phyloP scores from a whole-genome alignment of 306 rosid genomes.

The Malus asiatica region DNA sequence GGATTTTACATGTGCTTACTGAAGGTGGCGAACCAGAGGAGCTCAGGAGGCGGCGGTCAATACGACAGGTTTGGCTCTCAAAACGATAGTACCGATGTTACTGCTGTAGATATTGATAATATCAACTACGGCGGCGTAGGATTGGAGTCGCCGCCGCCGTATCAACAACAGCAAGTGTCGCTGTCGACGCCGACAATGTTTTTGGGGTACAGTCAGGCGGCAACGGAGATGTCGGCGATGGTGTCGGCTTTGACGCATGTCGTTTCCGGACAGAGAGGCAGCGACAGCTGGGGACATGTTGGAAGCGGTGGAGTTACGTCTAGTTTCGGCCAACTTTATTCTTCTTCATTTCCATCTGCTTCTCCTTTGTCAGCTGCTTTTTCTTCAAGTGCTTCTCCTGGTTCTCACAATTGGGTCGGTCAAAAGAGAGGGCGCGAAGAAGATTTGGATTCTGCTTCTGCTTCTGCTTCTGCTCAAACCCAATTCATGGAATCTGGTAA shows the following conservation, averaged over 20 bases:
- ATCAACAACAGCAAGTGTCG: slow-evolving; percentile 1
- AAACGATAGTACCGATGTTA: not conserved
- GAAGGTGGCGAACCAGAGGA: slow-evolving; percentile 54
- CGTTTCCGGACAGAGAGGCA: slow-evolving; percentile 39
- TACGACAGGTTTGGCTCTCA: slow-evolving; percentile 16
- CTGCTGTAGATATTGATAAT: not conserved
- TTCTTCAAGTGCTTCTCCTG: slow-evolving; percentile 13
- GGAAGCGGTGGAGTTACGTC: slow-evolving; percentile 24
- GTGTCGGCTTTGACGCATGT: slow-evolving; percentile 63
- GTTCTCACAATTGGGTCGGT: slow-evolving; percentile 26
- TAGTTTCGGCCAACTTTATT: slow-evolving; percentile 8
- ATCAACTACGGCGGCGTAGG: not conserved
- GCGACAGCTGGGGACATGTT: slow-evolving; percentile 25
- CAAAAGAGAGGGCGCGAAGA: slow-evolving; percentile 69
- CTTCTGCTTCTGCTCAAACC: not conserved
- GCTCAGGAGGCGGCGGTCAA: slow-evolving; percentile 20
- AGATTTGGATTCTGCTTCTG: not conserved
- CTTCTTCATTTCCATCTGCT: slow-evolving; percentile 21
- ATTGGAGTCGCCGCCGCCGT: not conserved
- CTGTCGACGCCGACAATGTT: slow-evolving; percentile 17
- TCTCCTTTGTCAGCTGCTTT: slow-evolving; percentile 22
- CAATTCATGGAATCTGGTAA: slow-evolving; percentile 9
- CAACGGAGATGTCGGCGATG: slow-evolving; percentile 54
- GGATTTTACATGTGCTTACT: slow-evolving; percentile 31
- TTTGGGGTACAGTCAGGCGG: slow-evolving; percentile 21